A percentile compares a stretch with the other conserved stretches of the same genome.
These are phyloP conservation scores for Tolypocladium ophioglossoides DNA, from an alignment of 2,329 filamentous ascomycete genomes.

Conservation along the genomic window DNA sequence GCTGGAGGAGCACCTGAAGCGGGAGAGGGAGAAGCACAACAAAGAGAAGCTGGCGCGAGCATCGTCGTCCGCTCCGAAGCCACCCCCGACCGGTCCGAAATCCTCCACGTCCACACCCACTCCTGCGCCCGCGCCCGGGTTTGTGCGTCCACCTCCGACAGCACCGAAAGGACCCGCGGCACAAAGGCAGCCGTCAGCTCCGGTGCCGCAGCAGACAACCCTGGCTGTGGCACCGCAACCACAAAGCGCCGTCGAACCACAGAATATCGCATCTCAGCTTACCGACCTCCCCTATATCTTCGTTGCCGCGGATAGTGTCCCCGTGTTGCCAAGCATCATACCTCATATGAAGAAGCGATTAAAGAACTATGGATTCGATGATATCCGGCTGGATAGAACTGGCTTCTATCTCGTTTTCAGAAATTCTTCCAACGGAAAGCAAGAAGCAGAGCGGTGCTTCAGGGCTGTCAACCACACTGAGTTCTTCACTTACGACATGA, in stretches of 20 bases:
- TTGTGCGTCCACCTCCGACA: constrained; percentile 56
- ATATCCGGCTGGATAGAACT: constrained; percentile 71
- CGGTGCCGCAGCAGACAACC: constrained; percentile 19
- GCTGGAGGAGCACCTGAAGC: constrained; percentile 63
- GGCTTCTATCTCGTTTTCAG: constrained; percentile 93
- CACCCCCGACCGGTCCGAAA: constrained; percentile 27
- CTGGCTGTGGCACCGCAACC: constrained; percentile 10
- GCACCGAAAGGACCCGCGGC: constrained; percentile 78
- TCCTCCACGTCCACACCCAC: constrained; percentile 11
- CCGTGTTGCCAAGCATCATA: constrained; percentile 74
- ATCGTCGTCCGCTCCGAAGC: constrained; percentile 14
- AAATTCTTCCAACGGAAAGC: constrained; percentile 62
- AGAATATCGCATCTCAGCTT: constrained; percentile 57
- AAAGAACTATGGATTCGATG: constrained; percentile 70
- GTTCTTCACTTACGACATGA: constrained; percentile 86
- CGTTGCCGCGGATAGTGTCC: constrained; percentile 76
- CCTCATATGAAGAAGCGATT: constrained; percentile 84
- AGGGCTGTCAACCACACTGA: constrained; percentile 67
- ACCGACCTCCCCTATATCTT: constrained; percentile 82
- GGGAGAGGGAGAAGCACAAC: constrained; percentile 51
- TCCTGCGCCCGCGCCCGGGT: constrained; percentile 8
- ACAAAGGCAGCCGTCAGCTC: constrained; percentile 20
- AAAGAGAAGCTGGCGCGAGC: constrained; percentile 20
- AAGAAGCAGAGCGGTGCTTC: constrained; percentile 74
- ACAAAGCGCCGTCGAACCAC: constrained; percentile 49